phyloP scores from a whole-genome alignment of 139 green algal genomes.

The Chara braunii region DNA sequence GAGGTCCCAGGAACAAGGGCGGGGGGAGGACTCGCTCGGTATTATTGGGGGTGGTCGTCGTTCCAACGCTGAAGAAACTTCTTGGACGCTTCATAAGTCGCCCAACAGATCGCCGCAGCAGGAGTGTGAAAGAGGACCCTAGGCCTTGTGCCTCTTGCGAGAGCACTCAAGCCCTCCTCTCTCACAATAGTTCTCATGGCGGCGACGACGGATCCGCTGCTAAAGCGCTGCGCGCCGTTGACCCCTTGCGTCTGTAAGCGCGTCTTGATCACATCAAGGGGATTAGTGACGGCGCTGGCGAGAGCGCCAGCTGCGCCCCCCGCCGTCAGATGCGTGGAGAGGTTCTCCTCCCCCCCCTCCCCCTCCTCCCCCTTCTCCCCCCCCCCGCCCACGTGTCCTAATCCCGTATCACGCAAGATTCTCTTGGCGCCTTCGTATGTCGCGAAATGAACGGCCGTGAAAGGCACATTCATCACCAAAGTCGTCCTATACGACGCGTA shows the following conservation, averaged over 20 bases:
- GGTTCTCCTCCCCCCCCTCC: slow-evolving; percentile 29
- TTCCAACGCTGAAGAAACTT: slow-evolving; percentile 15
- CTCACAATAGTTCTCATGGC: slow-evolving; percentile 56
- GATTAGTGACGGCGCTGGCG: slow-evolving; percentile 70
- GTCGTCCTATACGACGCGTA: slow-evolving; percentile 82
- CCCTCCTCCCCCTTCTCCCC: background rate
- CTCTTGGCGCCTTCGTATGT: slow-evolving; percentile 86
- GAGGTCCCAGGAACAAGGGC: too few species aligned
- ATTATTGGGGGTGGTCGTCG: background rate
- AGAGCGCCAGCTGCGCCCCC: slow-evolving; percentile 63
- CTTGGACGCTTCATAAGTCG: slow-evolving; percentile 89
- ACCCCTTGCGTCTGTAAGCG: slow-evolving; percentile 55
- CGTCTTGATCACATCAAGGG: slow-evolving; percentile 88
- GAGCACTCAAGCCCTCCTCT: slow-evolving; percentile 67
- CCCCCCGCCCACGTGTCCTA: background rate
- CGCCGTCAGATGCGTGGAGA: slow-evolving; percentile 36
- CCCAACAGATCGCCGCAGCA: slow-evolving; percentile 87
- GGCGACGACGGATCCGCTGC: slow-evolving; percentile 8
- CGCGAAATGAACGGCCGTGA: slow-evolving; percentile 81
- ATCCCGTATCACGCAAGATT: slow-evolving; percentile 40
- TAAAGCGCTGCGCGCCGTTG: slow-evolving; percentile 15
- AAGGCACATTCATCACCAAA: slow-evolving; percentile 94
- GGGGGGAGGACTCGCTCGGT: too few species aligned
- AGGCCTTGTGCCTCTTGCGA: slow-evolving; percentile 72
- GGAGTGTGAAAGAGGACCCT: slow-evolving; percentile 90